A percentile compares a stretch with the other conserved stretches of the same genome.
Conservation (phyloP, 164 flowering plant genomes). For the Sextonia rubra region DNA sequence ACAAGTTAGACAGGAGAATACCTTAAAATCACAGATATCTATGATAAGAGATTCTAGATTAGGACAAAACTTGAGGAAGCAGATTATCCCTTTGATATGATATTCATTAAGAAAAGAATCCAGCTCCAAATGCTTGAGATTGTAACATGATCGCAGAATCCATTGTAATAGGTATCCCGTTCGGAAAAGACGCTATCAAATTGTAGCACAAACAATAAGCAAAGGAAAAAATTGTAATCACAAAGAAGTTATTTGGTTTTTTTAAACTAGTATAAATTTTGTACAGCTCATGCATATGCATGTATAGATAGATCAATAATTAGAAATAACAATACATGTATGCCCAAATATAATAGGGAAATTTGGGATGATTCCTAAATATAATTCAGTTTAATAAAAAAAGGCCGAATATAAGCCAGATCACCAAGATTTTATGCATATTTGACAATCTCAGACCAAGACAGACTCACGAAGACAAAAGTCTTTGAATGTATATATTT, state of each 20-base stretch:
- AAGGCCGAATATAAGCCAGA: too few species aligned
- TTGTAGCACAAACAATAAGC: background rate
- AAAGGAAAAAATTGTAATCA: background rate
- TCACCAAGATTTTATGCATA: too few species aligned
- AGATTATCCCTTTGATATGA: background rate
- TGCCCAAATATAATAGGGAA: background rate
- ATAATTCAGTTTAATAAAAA: too few species aligned
- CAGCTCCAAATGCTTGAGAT: constrained; percentile 1
- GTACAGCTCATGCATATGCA: background rate
- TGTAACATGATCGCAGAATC: background rate
- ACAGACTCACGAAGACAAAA: too few species aligned
- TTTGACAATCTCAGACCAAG: too few species aligned
- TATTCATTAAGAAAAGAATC: background rate
- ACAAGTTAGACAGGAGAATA: background rate
- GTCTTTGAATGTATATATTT: too few species aligned
- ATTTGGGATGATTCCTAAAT: too few species aligned
- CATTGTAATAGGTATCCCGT: background rate
- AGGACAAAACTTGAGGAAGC: background rate
- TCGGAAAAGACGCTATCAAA: background rate
- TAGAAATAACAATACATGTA: background rate
- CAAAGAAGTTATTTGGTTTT: background rate
- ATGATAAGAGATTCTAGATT: background rate
- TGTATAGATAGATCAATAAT: background rate
- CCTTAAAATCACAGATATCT: background rate
- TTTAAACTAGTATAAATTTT: background rate